These are phyloP conservation scores for Phytophthora sp. DNA, from an alignment of 352 stramenopile species.

Conservation along the genomic window DNA sequence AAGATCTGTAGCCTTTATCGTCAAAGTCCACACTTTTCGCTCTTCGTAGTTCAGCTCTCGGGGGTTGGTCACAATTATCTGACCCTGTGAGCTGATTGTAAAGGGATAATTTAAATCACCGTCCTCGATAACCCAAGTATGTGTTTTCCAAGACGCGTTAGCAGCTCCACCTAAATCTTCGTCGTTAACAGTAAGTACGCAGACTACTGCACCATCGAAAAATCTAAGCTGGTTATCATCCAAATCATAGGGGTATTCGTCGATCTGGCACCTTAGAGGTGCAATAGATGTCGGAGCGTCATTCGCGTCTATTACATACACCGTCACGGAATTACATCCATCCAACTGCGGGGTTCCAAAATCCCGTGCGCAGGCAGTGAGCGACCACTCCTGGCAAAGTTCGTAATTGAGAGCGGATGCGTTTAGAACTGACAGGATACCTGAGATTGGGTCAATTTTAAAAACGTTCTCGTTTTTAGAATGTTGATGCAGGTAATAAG, in stretches of 20 bases:
- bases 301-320: slow-evolving; percentile 20
- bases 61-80: slow-evolving; percentile 20
- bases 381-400: background rate
- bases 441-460: slow-evolving; percentile 20
- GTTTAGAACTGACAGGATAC: slow-evolving; percentile 18
- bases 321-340: slow-evolving; percentile 9
- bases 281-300: slow-evolving; percentile 22
- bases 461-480: background rate
- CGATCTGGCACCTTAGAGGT: slow-evolving; percentile 16
- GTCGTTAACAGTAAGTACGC: slow-evolving; percentile 23
- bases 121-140: slow-evolving; percentile 18
- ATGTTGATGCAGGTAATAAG: slow-evolving; percentile 8
- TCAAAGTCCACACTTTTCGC: slow-evolving; percentile 13
- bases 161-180: slow-evolving; percentile 10
- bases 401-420: slow-evolving; percentile 27
- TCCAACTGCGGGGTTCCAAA: slow-evolving; percentile 15
- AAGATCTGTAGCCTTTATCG: slow-evolving; percentile 23
- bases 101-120: slow-evolving; percentile 15
- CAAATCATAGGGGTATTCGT: slow-evolving; percentile 29
- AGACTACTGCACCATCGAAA: slow-evolving; percentile 14
- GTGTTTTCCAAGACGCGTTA: slow-evolving; percentile 23
- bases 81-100: slow-evolving; percentile 11
- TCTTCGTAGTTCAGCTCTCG: slow-evolving; percentile 21
- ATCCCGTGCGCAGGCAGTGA: slow-evolving; percentile 21
- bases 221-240: slow-evolving; percentile 7